phyloP scores from a whole-genome alignment of 176 grass and related monocot species.

The Luzula sylvatica region DNA sequence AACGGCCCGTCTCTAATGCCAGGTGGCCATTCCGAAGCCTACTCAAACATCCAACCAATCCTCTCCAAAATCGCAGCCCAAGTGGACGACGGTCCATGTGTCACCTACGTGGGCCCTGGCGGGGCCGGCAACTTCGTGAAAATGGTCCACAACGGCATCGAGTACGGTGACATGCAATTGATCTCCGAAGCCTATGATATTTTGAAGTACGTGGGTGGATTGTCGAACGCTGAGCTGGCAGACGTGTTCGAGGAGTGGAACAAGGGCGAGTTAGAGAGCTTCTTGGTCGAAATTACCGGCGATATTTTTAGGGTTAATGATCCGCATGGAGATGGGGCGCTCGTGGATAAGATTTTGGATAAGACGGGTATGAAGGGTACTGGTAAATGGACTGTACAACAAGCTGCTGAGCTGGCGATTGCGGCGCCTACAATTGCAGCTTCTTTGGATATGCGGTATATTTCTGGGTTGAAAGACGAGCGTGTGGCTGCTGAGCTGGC shows the following conservation, averaged over 20 bases:
- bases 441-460: constrained; percentile 44
- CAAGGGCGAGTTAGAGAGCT: constrained; percentile 71
- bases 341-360: constrained; percentile 83
- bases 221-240: constrained; percentile 48
- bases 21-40: constrained; percentile 53
- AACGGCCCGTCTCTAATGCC: constrained; percentile 87
- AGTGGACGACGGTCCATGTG: constrained; percentile 76
- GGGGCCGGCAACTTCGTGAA: constrained; percentile 86
- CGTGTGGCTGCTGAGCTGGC: constrained; percentile 46
- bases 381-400: constrained; percentile 91
- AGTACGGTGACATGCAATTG: constrained; percentile 85
- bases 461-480: constrained; percentile 89
- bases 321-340: constrained; percentile 15
- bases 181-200: constrained; percentile 75
- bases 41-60: constrained; percentile 61
- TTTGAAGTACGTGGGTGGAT: constrained; percentile 39
- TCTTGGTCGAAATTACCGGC: constrained; percentile 67
- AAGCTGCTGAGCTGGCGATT: constrained; percentile 64
- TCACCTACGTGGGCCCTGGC: constrained; percentile 64
- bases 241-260: constrained; percentile 74
- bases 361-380: constrained; percentile 96
- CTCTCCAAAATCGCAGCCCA: constrained; percentile 50
- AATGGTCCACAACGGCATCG: constrained; percentile 92
- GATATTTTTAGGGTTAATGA: constrained; percentile 63
- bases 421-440: constrained; percentile 63